Evolutionary conservation across 345 rosid species (phyloP), one percentile per base, ranked within the genome.

Genomic region (Salix brachista): DNA sequence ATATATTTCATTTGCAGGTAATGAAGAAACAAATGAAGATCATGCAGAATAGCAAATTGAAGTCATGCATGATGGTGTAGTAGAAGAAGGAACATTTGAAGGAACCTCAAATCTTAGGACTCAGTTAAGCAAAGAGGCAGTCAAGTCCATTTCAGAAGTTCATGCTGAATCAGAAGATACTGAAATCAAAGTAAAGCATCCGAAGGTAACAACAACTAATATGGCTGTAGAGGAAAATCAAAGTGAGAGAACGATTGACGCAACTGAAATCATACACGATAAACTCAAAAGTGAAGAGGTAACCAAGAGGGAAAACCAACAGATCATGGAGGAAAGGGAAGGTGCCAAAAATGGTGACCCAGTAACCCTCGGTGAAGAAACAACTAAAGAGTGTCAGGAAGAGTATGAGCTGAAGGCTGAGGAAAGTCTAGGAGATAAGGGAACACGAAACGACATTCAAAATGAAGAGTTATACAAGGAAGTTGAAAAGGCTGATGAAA

Each of bases 281-380:
- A 16, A 86, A 79, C 77, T 76, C 85, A 83, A 78, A 74, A 73
- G 48, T 28, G 81, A 78, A 75, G 69, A 65, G 26, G 39, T 77
- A 74, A 80, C 71, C 65, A 60, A 66, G 36, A 21, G 17, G 17
- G 2, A 23, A 60, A 67, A 37, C 52, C 26, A 61, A 60, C 83
- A 86, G 88, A 71, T 80, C 32, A 65, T 65, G 65, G 83, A 78
- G 83, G 85, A 79, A n/a, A 84, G 80, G 76, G 76, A 80, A 9
- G 73, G 26, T 2, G 30, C 64, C 58, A 76, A 86, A 68, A 80
- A 74, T 66, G 60, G 54, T 80, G 76, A 39, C 6, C 36, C 73
- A 32, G 48, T 32, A 77, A 71, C 79, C 50, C 60, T 72, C 3
- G 13, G 16, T 0, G 82, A 86, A 84, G 87, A 71, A 69, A 60